phyloP scores from a whole-genome alignment of 2,329 filamentous ascomycete species.

The Sarocladium brachiariae region DNA sequence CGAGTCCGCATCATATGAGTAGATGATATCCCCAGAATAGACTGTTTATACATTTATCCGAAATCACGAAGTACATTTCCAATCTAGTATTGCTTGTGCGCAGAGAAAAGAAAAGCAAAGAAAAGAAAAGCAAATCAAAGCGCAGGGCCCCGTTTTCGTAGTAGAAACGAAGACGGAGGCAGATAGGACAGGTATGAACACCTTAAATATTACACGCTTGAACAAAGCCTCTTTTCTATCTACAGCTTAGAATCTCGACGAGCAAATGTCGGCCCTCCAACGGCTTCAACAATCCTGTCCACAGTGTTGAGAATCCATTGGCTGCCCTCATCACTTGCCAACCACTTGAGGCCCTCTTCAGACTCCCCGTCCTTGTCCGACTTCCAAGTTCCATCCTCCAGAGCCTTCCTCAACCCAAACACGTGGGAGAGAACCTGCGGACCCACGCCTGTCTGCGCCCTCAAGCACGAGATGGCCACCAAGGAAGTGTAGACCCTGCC shows the following conservation, averaged over 20 bases:
- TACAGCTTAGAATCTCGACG: background rate
- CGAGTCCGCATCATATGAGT: background rate
- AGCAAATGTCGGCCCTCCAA: slow-evolving; percentile 36
- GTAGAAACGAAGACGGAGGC: no score
- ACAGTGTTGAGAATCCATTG: slow-evolving; percentile 40
- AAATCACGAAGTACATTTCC: no score
- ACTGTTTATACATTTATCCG: no score
- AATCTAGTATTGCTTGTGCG: no score
- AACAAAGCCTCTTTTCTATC: no score
- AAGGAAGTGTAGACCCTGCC: slow-evolving; percentile 68
- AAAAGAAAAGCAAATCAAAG: no score
- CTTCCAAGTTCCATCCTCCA: slow-evolving; percentile 56
- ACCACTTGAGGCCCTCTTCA: slow-evolving; percentile 29
- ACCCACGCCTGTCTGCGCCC: slow-evolving; percentile 74
- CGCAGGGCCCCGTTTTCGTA: no score
- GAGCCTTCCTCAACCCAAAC: slow-evolving; percentile 71
- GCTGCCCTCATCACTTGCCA: slow-evolving; percentile 38
- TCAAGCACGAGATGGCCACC: slow-evolving; percentile 65
- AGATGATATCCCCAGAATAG: slow-evolving; percentile 6
- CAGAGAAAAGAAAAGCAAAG: no score
- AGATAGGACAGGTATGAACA: no score
- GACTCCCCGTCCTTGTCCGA: slow-evolving; percentile 25
- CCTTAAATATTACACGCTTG: no score
- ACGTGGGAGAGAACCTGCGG: slow-evolving; percentile 78
- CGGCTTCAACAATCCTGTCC: slow-evolving; percentile 36